These are phyloP conservation scores for Xylaria sp. DNA, from an alignment of 495 filamentous ascomycete genomes.

Conservation along the genomic window DNA sequence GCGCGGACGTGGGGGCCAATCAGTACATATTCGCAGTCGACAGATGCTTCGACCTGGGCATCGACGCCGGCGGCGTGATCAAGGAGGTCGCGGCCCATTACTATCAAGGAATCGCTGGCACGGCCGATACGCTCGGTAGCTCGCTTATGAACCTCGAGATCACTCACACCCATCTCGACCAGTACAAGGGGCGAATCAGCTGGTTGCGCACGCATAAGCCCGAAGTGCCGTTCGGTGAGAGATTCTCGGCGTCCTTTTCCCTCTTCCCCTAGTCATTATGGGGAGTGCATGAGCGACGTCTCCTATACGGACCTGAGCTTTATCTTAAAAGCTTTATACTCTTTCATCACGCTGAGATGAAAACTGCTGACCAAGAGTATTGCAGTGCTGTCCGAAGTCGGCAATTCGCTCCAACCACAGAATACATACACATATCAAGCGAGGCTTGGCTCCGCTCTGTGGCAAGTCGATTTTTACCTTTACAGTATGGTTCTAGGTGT, in stretches of 20 bases:
- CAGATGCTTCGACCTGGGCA: constrained; percentile 39
- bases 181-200: constrained; percentile 32
- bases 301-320: background rate
- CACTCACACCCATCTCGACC: constrained; percentile 35
- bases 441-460: constrained; percentile 38
- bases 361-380: background rate
- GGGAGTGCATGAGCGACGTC: no score
- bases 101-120: constrained; percentile 38
- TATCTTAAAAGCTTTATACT: background rate
- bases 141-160: constrained; percentile 36
- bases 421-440: constrained; percentile 35
- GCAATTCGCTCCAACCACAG: constrained; percentile 37
- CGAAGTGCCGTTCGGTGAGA: constrained; percentile 31
- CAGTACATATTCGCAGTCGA: constrained; percentile 35
- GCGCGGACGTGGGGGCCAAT: constrained; percentile 24
- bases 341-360: background rate
- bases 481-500: constrained; percentile 38
- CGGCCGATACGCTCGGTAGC: constrained; percentile 30
- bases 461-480: constrained; percentile 42
- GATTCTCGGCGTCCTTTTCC: background rate
- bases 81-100: constrained; percentile 42
- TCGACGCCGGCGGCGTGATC: constrained; percentile 33
- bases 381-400: constrained; percentile 39
- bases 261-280: background rate
- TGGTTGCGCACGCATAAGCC: constrained; percentile 36